These are phyloP conservation scores for Sphaerulina populicola DNA, from an alignment of 2,329 filamentous ascomycete species.

Conservation along the genomic window DNA sequence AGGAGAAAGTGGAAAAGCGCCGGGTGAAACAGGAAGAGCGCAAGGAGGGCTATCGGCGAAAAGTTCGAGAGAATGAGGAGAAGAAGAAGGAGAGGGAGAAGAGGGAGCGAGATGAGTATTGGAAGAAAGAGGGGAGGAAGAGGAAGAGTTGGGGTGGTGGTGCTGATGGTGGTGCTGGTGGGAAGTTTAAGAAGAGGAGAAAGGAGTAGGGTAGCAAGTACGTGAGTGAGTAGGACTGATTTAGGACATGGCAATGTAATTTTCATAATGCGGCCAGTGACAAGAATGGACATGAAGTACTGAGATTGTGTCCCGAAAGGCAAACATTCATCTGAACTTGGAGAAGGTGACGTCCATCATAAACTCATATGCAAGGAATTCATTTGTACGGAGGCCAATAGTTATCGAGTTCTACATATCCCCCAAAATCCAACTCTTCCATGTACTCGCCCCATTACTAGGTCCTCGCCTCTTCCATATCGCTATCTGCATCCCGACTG, in stretches of 20 bases:
- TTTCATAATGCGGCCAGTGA: background rate
- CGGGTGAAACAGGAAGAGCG: constrained; percentile 80
- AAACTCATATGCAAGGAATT: background rate
- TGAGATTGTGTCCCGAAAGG: background rate
- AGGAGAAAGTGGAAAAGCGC: constrained; percentile 81
- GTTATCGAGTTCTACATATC: background rate
- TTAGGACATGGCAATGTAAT: background rate
- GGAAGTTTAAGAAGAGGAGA: constrained; percentile 27
- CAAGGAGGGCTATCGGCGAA: constrained; percentile 69
- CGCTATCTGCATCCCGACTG: constrained; percentile 31
- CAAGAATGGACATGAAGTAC: too few relatives aligned
- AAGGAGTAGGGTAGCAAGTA: constrained; percentile 19
- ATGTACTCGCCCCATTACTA: background rate
- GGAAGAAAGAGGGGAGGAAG: constrained; percentile 82
- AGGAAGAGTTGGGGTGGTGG: constrained; percentile 50
- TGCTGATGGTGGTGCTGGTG: constrained; percentile 25
- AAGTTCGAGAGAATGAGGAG: constrained; percentile 72
- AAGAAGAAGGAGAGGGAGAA: constrained; percentile 82
- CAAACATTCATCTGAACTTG: background rate
- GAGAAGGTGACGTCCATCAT: background rate
- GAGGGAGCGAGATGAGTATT: constrained; percentile 85
- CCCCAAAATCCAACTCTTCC: background rate
- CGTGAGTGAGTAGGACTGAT: background rate
- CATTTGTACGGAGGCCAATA: background rate
- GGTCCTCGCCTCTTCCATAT: constrained; percentile 19